Evolutionary conservation across 2,329 filamentous ascomycete species (phyloP).

Genomic region (Neonectria punicea): DNA sequence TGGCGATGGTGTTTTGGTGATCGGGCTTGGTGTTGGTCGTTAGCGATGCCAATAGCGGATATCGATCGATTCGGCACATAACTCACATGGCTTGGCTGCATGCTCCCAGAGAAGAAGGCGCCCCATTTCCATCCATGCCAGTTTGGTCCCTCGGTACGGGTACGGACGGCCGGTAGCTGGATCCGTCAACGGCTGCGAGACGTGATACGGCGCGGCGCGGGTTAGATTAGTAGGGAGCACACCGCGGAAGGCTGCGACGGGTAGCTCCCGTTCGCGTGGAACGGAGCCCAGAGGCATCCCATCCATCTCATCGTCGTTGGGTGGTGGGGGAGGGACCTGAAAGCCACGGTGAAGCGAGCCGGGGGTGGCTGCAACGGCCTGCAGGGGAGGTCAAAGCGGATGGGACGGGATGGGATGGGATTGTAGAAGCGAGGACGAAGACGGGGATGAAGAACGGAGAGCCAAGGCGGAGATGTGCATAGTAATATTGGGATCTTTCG

Average conservation of each 20-base stretch:
- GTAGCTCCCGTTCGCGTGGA: constrained; percentile 5
- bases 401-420: not conserved
- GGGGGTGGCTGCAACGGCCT: not conserved
- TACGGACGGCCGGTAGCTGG: not conserved
- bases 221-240: not conserved
- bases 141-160: not conserved
- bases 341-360: not conserved
- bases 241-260: not conserved
- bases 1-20: not conserved
- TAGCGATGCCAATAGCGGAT: not conserved
- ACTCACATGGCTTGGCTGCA: not conserved
- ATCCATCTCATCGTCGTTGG: not conserved
- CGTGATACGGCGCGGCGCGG: not conserved
- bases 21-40: not conserved
- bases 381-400: not conserved
- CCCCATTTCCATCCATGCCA: not conserved
- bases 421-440: not conserved
- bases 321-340: not conserved
- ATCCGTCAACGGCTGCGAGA: not conserved
- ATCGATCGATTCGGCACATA: not conserved
- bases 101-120: not conserved
- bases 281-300: not conserved
- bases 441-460: no score
- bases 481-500: not conserved
- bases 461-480: not conserved